A percentile compares a stretch with the other conserved stretches of the same genome.
Evolutionary conservation across 1,284 basidiomycete genomes (phyloP).

Genomic region (Tetrapyrgos nigripes): DNA sequence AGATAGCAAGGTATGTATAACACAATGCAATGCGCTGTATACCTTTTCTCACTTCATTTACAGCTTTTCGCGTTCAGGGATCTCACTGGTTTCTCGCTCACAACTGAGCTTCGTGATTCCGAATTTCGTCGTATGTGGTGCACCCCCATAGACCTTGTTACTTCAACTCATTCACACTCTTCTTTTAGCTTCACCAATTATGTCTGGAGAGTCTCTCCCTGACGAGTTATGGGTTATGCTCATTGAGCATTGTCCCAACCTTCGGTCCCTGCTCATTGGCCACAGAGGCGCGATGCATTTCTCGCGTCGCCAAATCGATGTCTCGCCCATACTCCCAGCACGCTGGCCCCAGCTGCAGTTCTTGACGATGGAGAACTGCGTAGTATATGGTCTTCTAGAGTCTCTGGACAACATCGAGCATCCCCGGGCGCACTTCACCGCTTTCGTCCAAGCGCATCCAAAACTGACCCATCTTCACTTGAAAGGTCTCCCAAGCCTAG

Average conservation of each 20-base stretch:
- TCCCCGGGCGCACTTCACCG: neutral
- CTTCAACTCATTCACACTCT: neutral
- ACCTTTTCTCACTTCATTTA: neutral
- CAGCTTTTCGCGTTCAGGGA: slow-evolving; percentile 57
- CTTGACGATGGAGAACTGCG: slow-evolving; percentile 50
- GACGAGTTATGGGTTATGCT: slow-evolving; percentile 58
- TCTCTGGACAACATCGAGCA: neutral
- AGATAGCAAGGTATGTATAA: slow-evolving; percentile 48
- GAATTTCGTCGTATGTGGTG: slow-evolving; percentile 22
- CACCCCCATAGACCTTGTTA: slow-evolving; percentile 12
- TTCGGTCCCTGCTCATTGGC: slow-evolving; percentile 51
- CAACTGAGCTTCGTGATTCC: slow-evolving; percentile 49
- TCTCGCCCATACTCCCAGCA: slow-evolving; percentile 45
- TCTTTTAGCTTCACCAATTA: neutral
- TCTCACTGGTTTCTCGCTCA: slow-evolving; percentile 52
- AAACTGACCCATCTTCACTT: neutral
- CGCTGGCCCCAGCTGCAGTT: slow-evolving; percentile 52
- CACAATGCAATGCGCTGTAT: neutral
- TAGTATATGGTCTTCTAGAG: slow-evolving; percentile 22
- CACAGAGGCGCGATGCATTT: slow-evolving; percentile 44
- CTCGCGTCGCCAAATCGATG: slow-evolving; percentile 32
- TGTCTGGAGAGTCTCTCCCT: slow-evolving; percentile 30
- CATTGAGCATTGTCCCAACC: slow-evolving; percentile 46
- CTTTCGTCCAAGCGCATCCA: slow-evolving; percentile 7
- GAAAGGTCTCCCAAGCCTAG: slow-evolving; percentile 4